Percentiles rank a stretch among this genome's conserved stretches.
phyloP scores from a whole-genome alignment of 768 basidiomycete species.

The Mycena albidolilacea region DNA sequence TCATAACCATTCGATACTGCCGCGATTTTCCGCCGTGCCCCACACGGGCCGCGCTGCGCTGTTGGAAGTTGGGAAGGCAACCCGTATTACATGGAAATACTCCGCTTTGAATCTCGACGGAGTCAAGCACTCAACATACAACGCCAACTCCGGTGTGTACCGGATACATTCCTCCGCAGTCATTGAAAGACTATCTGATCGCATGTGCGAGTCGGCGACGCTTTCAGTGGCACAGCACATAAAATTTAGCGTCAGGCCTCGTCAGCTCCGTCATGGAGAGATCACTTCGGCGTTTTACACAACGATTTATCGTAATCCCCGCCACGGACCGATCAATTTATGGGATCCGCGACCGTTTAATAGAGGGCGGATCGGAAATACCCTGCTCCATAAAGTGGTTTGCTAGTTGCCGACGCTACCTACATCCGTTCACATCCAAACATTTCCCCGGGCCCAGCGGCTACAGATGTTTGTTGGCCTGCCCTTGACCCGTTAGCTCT shows the following conservation, averaged over 20 bases:
- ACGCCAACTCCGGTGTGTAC: too few species aligned
- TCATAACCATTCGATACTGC: neutral
- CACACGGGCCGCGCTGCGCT: neutral
- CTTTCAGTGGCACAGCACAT: neutral
- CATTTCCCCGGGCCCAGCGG: neutral
- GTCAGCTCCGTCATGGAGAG: neutral
- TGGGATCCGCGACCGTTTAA: neutral
- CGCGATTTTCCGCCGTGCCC: neutral
- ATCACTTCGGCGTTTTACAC: conserved; percentile 4
- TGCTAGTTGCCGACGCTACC: neutral
- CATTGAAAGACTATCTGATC: neutral
- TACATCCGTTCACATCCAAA: neutral
- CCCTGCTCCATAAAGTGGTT: neutral
- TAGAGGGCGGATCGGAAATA: conserved; percentile 1
- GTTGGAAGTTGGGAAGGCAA: too few species aligned
- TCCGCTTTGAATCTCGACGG: too few species aligned
- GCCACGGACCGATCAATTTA: neutral
- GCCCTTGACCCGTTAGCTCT: neutral
- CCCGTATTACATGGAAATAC: too few species aligned
- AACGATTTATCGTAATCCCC: conserved; percentile 1
- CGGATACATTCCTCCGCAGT: neutral
- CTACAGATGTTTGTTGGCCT: neutral
- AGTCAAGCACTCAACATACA: too few species aligned
- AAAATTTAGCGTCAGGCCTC: neutral
- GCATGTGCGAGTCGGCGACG: neutral